Base-by-base conservation (phyloP, 116 monocot genomes). In the Papilionanthe hybrid region DNA sequence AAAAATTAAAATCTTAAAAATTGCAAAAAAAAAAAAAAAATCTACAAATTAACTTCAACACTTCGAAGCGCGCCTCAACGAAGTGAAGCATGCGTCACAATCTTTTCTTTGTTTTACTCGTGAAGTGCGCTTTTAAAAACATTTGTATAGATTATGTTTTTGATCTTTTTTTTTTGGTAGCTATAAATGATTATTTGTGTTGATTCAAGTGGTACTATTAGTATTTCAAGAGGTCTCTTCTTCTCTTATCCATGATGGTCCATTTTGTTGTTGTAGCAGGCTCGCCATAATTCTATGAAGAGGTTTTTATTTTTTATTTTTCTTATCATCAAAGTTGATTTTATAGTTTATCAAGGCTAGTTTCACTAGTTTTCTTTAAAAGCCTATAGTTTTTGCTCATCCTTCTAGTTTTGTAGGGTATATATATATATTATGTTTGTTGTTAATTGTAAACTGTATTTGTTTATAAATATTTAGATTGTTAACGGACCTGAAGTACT, bases 401-500 rank as follows among this genome's bases (percentile, higher is more conserved):
- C 55, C 57, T 8, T 42, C 28, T 74, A 22, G 44, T 44, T 73
- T 42, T 44, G 6, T 73, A 73, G 43, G 8, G n/a, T 44, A 5
- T 15, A 11, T 28, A 42, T 29, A 41, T 17, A 7, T 73, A 45
- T 67, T 4, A 8, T 44, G 11, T 55, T 5, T 19, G 0, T 72
- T 22, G 43, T 47, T 81, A 76, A 22, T 67, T 22, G 23, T n/a
- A 50, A 58, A 27, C 20, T n/a, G 19, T 63, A 9, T 28, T 1
- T 55, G 47, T 78, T 67, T 47, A 0, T 76, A 80, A 77, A 48
- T 10, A 75, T 73, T 72, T 84, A 99, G 99, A 93, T 99, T 93
- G 93, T 99, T 67, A 99, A 99, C 90, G 99, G 99, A 20, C 99
- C 99, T 88, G 99, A 99, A 92, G 99, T 99, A 19, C 78, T 99